Percentiles rank a stretch among this genome's conserved stretches.
Evolutionary conservation across 2,329 filamentous ascomycete species (phyloP).

Genomic region (Penicillium vulpinum): DNA sequence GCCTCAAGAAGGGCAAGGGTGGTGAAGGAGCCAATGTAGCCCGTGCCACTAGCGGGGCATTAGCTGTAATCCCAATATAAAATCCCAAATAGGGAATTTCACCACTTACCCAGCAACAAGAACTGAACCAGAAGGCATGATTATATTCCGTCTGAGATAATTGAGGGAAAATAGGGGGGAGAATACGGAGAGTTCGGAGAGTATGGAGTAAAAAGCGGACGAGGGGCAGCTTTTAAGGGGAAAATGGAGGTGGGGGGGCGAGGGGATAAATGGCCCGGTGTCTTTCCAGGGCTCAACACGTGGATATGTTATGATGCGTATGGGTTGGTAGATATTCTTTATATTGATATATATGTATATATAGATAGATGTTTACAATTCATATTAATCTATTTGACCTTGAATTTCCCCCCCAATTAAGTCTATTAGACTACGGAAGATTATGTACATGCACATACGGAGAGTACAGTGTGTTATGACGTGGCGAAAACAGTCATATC

Average conservation of each 20-base stretch:
- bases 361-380: not conserved
- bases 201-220: constrained; percentile 5
- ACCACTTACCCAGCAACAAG: constrained; percentile 81
- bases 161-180: constrained; percentile 1
- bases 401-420: not conserved
- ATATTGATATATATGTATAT: not conserved
- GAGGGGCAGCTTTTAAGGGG: constrained; percentile 19
- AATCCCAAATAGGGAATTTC: constrained; percentile 10
- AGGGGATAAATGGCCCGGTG: not conserved
- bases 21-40: constrained; percentile 99
- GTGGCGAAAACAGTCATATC: not conserved
- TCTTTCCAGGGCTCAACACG: not conserved
- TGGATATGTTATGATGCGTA: constrained; percentile 11
- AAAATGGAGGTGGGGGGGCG: constrained; percentile 8
- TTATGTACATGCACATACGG: too few species aligned
- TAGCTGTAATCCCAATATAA: constrained; percentile 26
- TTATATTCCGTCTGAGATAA: constrained; percentile 14
- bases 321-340: not conserved
- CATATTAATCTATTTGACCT: not conserved
- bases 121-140: constrained; percentile 81
- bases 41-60: constrained; percentile 67
- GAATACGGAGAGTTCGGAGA: not conserved
- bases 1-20: constrained; percentile 86
- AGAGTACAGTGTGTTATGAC: not conserved
- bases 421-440: not conserved